Evolutionary conservation across 768 basidiomycete genomes (phyloP).

Genomic region (Tulasnella sp.): DNA sequence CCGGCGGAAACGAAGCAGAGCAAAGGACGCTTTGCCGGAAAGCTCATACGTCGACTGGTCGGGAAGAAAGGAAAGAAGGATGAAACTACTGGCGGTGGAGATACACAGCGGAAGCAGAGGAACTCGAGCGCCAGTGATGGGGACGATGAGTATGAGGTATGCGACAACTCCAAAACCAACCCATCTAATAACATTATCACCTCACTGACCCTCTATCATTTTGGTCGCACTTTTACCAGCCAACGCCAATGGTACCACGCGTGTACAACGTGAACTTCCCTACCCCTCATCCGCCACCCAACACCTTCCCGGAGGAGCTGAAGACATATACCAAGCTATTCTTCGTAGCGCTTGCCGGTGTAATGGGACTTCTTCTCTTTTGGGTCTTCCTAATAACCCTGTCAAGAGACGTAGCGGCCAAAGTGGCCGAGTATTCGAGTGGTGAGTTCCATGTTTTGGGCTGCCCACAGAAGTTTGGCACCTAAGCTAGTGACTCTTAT

Average conservation of each 20-base stretch:
- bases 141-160: conserved; percentile 28
- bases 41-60: conserved; percentile 21
- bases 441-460: conserved; percentile 38
- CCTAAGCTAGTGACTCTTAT: conserved; percentile 9
- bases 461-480: conserved; percentile 8
- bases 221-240: neutral
- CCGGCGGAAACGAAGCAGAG: neutral
- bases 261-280: conserved; percentile 70
- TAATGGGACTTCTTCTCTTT: conserved; percentile 74
- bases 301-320: conserved; percentile 68
- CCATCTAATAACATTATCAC: conserved; percentile 28
- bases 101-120: conserved; percentile 24
- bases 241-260: conserved; percentile 32
- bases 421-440: conserved; percentile 79
- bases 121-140: conserved; percentile 19
- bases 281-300: conserved; percentile 40
- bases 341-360: conserved; percentile 77
- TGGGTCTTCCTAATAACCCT: conserved; percentile 83
- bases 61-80: conserved; percentile 32
- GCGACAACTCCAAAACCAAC: conserved; percentile 34
- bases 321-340: conserved; percentile 90
- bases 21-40: neutral
- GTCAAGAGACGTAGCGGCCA: conserved; percentile 78
- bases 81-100: conserved; percentile 29
- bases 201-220: conserved; percentile 33